phyloP scores from a whole-genome alignment of 306 rosid species.

The Pterocarpus santalinus region DNA sequence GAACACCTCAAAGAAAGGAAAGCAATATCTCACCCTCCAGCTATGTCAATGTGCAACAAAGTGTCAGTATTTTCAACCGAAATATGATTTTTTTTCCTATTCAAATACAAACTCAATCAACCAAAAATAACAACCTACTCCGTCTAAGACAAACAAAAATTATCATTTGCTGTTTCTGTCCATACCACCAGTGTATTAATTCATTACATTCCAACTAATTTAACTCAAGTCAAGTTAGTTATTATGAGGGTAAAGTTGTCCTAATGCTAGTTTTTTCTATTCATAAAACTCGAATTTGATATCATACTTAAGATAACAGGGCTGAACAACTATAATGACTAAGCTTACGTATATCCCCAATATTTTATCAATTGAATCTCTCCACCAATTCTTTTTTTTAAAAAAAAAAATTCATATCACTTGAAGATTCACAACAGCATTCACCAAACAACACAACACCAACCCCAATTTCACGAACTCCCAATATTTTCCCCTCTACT shows the following conservation, averaged over 20 bases:
- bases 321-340: not conserved
- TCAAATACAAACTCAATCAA: not conserved
- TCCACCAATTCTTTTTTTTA: not conserved
- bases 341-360: not conserved
- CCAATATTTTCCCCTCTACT: not conserved
- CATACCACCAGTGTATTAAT: not conserved
- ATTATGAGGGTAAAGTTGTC: too few species aligned
- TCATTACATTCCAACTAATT: too few species aligned
- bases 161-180: not conserved
- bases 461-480: conserved; percentile 18
- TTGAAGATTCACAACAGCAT: not conserved
- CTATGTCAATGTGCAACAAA: too few species aligned
- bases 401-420: not conserved
- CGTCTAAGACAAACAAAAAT: not conserved
- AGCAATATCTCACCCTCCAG: too few species aligned
- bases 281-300: not conserved
- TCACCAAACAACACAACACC: not conserved
- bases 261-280: not conserved
- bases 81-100: too few species aligned
- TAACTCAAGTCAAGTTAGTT: not conserved
- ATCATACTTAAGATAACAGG: not conserved
- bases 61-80: too few species aligned
- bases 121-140: not conserved
- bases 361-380: conserved; percentile 13
- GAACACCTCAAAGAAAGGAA: too few species aligned